Evolutionary conservation across 1,139 yeast genomes (phyloP).

Genomic region (Arxiozyma bovina): DNA sequence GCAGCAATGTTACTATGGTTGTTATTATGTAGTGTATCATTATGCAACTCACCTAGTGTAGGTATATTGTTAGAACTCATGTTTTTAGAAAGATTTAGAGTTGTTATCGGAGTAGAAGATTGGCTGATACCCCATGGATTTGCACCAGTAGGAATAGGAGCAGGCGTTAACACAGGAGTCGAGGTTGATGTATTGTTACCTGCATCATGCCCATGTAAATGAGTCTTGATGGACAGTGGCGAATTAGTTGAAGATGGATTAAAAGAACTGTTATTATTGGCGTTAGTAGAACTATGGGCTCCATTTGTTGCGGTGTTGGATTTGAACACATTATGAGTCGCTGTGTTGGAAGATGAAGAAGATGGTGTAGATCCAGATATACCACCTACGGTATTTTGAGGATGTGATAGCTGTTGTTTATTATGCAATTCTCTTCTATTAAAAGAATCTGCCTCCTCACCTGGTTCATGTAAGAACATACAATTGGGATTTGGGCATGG

Average conservation of each 20-base stretch:
- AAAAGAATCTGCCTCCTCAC: constrained; percentile 96
- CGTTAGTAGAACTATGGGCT: constrained; percentile 11
- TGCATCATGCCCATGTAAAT: constrained; percentile 19
- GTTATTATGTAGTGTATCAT: constrained; percentile 3
- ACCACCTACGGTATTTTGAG: constrained; percentile 1
- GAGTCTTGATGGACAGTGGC: constrained; percentile 24
- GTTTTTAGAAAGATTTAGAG: constrained; percentile 26
- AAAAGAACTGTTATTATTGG: constrained; percentile 2
- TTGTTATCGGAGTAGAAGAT: constrained; percentile 27
- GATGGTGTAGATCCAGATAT: not conserved
- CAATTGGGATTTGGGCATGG: constrained; percentile 98
- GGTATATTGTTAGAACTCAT: constrained; percentile 61
- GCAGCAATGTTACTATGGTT: constrained; percentile 4
- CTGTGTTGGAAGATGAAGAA: not conserved
- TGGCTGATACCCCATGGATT: constrained; percentile 31
- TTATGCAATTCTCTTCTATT: constrained; percentile 83
- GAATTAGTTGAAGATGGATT: constrained; percentile 15
- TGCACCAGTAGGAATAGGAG: constrained; percentile 29
- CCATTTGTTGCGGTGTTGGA: constrained; percentile 6
- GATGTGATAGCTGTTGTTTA: constrained; percentile 14
- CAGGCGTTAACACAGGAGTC: constrained; percentile 29
- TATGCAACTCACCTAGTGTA: constrained; percentile 48
- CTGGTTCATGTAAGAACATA: constrained; percentile 98
- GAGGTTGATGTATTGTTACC: constrained; percentile 12
- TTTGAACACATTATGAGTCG: constrained; percentile 3